Evolutionary conservation across 2,329 filamentous ascomycete species (phyloP).

Genomic region (Xylogone sp.): DNA sequence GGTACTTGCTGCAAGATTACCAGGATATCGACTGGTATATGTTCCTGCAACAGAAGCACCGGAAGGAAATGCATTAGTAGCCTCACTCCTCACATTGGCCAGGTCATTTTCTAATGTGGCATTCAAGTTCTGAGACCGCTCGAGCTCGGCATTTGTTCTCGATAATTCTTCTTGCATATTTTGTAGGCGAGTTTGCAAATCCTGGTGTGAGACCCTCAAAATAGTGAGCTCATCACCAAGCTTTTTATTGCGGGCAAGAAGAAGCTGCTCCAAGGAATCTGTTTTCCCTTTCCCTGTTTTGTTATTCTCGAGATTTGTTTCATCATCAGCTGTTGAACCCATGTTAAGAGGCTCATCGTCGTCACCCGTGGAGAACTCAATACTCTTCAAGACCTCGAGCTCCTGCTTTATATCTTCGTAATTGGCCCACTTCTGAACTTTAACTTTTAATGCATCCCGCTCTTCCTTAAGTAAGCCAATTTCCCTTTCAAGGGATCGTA

Average conservation of each 20-base stretch:
- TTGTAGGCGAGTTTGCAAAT: constrained; percentile 77
- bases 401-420: constrained; percentile 97
- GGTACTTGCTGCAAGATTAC: constrained; percentile 38
- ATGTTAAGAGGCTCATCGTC: constrained; percentile 57
- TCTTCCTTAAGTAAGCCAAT: constrained; percentile 72
- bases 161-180: constrained; percentile 80
- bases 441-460: constrained; percentile 72
- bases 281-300: constrained; percentile 55
- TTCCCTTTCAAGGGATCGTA: constrained; percentile 78
- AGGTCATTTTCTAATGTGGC: constrained; percentile 90
- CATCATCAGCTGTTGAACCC: constrained; percentile 20
- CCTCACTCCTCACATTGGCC: constrained; percentile 79
- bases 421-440: constrained; percentile 85
- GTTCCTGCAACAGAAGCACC: constrained; percentile 92
- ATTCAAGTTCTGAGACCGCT: constrained; percentile 79
- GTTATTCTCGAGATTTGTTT: constrained; percentile 40
- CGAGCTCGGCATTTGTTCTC: constrained; percentile 78
- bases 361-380: constrained; percentile 90
- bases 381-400: constrained; percentile 93
- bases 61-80: constrained; percentile 78
- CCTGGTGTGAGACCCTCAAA: constrained; percentile 88
- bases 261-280: constrained; percentile 84
- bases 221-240: constrained; percentile 90
- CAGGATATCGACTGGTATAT: constrained; percentile 74
- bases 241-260: constrained; percentile 94